Evolutionary conservation across 768 basidiomycete genomes (phyloP), one percentile per base, ranked within the genome.

Genomic region (Amanita subjunquillea): DNA sequence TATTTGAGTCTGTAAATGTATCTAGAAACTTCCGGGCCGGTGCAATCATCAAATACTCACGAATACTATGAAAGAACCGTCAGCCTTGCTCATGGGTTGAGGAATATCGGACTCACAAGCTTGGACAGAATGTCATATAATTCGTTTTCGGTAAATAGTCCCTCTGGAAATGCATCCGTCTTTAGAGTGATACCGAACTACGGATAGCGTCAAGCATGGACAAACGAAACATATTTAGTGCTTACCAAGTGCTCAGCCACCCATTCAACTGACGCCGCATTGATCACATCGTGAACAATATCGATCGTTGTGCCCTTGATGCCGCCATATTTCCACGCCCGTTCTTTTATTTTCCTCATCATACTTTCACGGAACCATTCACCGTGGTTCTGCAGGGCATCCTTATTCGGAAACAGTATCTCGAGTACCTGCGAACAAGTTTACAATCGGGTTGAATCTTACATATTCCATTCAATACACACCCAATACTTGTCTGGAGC

Each of bases 261-360:
- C 51, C 55, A 54, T 43, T 73, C 68, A 0, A 70, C 66, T 2
- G 66, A 62, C 17, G 68, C 65, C 8, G 72, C 61, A 48, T 77
- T 77, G 60, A 76, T 65, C 9, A 79, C 75, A 53, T 77, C 73
- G 37, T 68, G 65, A 15, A 76, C 72, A 53, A 80, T 67, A 56
- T 81, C 74, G 51, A 80, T 59, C 34, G 68, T 69, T 39, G 57
- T 65, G 36, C 69, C 71, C 6, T 64, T 57, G 15, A 66, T 55
- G 29, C 65, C 65, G n/a, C 62, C 55, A 47, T 69, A 67, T 23
- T 62, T 64, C 61, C 64, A 70, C 6, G 66, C 61, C 50, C 64
- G 63, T 55, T 71, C 62, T 30, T 64, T 55, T 27, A 72, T 64
- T 51, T 66, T 62, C 50, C 60, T 57, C 2, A 25, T 55, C 9